phyloP scores from a whole-genome alignment of 176 grass and related monocot species.

The Phoenix dactylifera region DNA sequence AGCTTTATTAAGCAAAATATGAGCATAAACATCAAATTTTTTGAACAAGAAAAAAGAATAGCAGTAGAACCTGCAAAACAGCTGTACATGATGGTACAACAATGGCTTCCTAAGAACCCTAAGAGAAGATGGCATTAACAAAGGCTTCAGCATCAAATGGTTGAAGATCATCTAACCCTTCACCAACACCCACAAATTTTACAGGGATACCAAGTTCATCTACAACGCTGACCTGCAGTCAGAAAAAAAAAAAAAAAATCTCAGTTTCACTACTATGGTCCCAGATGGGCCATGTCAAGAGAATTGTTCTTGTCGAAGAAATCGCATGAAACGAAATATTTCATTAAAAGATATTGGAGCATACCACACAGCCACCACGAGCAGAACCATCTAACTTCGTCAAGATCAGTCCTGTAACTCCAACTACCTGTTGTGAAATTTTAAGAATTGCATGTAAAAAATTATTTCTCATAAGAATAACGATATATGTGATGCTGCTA shows the following conservation, averaged over 20 bases:
- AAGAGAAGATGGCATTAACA: constrained; percentile 91
- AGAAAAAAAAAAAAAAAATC: background rate
- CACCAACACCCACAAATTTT: constrained; percentile 88
- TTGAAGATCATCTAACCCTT: constrained; percentile 92
- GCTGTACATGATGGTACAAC: too few relatives aligned
- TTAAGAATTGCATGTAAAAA: background rate
- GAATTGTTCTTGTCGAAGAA: background rate
- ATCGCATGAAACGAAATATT: too few relatives aligned
- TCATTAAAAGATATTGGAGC: background rate
- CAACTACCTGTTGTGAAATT: constrained; percentile 60
- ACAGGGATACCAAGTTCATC: constrained; percentile 95
- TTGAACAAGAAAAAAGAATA: too few relatives aligned
- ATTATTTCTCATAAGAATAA: too few relatives aligned
- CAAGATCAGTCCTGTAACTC: constrained; percentile 82
- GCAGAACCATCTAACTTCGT: constrained; percentile 86
- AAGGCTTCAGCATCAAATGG: constrained; percentile 89
- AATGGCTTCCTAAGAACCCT: constrained; percentile 23
- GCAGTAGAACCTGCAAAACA: too few relatives aligned
- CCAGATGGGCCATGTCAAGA: background rate
- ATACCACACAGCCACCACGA: constrained; percentile 87
- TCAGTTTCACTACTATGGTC: background rate
- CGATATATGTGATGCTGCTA: too few relatives aligned
- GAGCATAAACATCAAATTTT: too few relatives aligned
- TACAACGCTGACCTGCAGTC: constrained; percentile 75
- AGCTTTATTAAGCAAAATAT: too few relatives aligned